Evolutionary conservation across 495 filamentous ascomycete genomes (phyloP), one percentile per base, ranked within the genome.

Genomic region (Clavariopsis aquatica): DNA sequence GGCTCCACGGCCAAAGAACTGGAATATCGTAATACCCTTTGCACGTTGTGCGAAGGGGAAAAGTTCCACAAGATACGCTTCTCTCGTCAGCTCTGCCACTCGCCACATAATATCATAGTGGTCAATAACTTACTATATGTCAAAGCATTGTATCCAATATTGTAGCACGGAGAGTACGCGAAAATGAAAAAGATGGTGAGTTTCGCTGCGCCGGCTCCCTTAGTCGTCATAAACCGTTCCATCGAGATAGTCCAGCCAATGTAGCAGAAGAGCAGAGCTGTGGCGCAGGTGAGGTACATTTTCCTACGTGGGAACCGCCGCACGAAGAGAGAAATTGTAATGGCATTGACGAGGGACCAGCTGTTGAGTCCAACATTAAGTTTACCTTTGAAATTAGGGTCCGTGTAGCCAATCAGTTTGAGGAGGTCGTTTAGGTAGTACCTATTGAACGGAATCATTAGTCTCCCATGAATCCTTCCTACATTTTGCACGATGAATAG

Each of bases 101-200:
- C 10, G 2, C 3, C 9, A 17, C 15, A 10, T n/a, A 24, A 17
- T 2, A 27, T 46, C 3, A 29, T 27, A 1, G 22, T 1, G 20
- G n/a, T n/a, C n/a, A n/a, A n/a, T n/a, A 57, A 70, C 76, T 74
- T 69, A 85, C 83, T 86, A 71, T 87, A 89, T 1, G 85, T 86
- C 36, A 87, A 75, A 34, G 86, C 85, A 57, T 88, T 88, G 67
- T 87, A 86, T n/a, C 84, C 86, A 58, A 88, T 78, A 65, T 87
- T 88, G 63, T 88, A 88, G 64, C 81, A 83, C 2, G 85, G 86
- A 0, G 79, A 81, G 69, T 87, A 89, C 26, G 77, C 74, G 65
- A 85, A 89, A 63, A 86, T 85, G 62, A 85, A 87, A 76, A 87
- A 83, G 53, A 87, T 72, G 9, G 82, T 83, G 24, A 82, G 66